These are phyloP conservation scores for Kockovaella imperatae DNA, from an alignment of 768 basidiomycete species.

Conservation along the genomic window DNA sequence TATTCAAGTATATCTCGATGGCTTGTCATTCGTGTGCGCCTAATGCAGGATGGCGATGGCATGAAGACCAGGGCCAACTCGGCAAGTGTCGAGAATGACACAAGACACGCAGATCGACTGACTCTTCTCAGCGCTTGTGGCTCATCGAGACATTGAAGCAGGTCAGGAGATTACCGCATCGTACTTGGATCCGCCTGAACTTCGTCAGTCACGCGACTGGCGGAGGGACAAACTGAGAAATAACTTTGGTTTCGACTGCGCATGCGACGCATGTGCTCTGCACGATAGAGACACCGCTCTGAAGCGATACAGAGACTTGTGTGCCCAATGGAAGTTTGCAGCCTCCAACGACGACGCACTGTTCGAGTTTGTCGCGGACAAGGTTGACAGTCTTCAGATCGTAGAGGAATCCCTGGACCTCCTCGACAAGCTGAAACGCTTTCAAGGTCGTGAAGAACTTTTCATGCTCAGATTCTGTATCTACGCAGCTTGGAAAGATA, in stretches of 20 bases:
- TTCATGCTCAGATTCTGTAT: not conserved
- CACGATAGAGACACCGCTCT: not conserved
- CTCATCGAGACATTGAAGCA: not conserved
- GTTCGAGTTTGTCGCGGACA: no score
- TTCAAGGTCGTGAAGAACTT: not conserved
- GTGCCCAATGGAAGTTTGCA: not conserved
- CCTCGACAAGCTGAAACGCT: not conserved
- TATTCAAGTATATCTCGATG: not conserved
- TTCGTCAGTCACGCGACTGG: not conserved
- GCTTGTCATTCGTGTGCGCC: not conserved
- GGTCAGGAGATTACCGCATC: not conserved
- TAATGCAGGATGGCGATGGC: not conserved
- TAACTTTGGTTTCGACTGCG: not conserved
- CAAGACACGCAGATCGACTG: not conserved
- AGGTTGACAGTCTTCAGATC: not conserved
- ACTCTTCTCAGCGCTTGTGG: not conserved
- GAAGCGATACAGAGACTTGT: not conserved
- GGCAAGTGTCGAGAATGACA: not conserved
- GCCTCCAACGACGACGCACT: not conserved
- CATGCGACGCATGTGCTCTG: not conserved
- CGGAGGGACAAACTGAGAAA: not conserved
- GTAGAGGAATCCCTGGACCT: not conserved
- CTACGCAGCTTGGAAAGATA: not conserved
- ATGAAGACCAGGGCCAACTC: not conserved
- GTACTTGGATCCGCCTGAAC: not conserved